These are phyloP conservation scores for Aspergillus tanneri DNA, from an alignment of 2,329 filamentous ascomycete genomes.

Conservation along the genomic window DNA sequence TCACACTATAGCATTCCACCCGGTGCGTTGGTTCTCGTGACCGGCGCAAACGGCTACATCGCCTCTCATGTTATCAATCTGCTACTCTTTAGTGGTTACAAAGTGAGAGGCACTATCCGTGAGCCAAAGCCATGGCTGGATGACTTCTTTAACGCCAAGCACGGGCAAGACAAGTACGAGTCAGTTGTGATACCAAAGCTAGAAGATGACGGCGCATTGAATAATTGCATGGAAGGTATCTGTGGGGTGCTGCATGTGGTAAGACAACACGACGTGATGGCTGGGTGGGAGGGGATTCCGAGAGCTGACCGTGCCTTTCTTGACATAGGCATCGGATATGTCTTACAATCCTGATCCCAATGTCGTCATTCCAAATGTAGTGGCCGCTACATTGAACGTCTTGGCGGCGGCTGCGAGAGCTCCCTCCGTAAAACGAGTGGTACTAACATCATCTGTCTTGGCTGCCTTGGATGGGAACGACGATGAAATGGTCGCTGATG, in stretches of 20 bases:
- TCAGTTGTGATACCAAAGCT: neutral
- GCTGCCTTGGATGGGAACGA: conserved; percentile 4
- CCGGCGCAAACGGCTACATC: conserved; percentile 48
- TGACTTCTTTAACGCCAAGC: conserved; percentile 26
- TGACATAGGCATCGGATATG: conserved; percentile 11
- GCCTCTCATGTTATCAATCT: conserved; percentile 42
- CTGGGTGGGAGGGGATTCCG: too few species aligned
- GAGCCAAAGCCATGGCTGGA: conserved; percentile 33
- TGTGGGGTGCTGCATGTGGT: neutral
- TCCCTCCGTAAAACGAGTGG: conserved; percentile 15
- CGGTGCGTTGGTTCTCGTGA: conserved; percentile 40
- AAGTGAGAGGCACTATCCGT: conserved; percentile 47
- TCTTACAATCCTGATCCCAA: conserved; percentile 14
- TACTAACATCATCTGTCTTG: conserved; percentile 21
- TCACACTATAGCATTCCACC: conserved; percentile 12
- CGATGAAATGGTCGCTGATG: conserved; percentile 9
- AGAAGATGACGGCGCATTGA: neutral
- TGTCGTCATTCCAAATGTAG: conserved; percentile 9
- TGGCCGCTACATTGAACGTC: conserved; percentile 11
- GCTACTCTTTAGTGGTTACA: conserved; percentile 43
- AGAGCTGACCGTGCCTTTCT: too few species aligned
- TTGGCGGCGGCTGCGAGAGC: conserved; percentile 13
- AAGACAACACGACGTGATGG: neutral
- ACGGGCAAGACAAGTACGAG: conserved; percentile 2
- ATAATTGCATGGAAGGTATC: neutral